Evolutionary conservation across 2,329 filamentous ascomycete species (phyloP), one percentile per base, ranked within the genome.

Genomic region (Rhinocladiella similis): DNA sequence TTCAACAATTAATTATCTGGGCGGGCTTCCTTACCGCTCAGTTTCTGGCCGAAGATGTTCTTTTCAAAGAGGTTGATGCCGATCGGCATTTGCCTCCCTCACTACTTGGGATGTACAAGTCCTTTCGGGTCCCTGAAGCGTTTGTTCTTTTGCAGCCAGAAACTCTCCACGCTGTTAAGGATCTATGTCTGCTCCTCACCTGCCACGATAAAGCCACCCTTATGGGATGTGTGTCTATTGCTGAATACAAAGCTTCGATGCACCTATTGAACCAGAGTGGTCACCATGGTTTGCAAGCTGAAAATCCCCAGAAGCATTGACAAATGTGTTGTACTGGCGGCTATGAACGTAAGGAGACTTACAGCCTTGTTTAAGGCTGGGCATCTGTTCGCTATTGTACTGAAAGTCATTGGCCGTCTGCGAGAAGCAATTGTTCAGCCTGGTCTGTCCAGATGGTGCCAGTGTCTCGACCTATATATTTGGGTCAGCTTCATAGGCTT

Each of bases 21-120:
- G 53, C 53, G 18, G 53, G 51, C 16, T 56, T 56, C 33, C 41
- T 56, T 3, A 56, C 53, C 14, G 53, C 53, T 12, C 47, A 56
- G 19, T 56, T 56, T 20, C 47, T 56, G 25, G 53, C 38, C 27
- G 53, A 56, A 22, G 47, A 51, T 14, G 47, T 56, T 7, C 33
- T 36, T n/a, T 56, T 56, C 35, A 29, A 41, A 3, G 47, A 56
- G 14, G 19, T 25, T 10, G 42, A 45, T 20, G 14, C 16, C 22
- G 18, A 29, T 20, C 20, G 46, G 41, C 2, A 19, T 22, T 18
- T 35, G 5, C 47, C 18, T 16, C 25, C 50, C 3, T 19, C 19
- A 3, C 51, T 35, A 20, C 33, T n/a, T 16, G 9, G 20, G 19
- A 18, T 50, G 14, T 13, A 50, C 47, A 19, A 50, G 9, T 50